Conservation (phyloP, 1,139 yeast species). For the Saccharomycopsis crataegensis region DNA sequence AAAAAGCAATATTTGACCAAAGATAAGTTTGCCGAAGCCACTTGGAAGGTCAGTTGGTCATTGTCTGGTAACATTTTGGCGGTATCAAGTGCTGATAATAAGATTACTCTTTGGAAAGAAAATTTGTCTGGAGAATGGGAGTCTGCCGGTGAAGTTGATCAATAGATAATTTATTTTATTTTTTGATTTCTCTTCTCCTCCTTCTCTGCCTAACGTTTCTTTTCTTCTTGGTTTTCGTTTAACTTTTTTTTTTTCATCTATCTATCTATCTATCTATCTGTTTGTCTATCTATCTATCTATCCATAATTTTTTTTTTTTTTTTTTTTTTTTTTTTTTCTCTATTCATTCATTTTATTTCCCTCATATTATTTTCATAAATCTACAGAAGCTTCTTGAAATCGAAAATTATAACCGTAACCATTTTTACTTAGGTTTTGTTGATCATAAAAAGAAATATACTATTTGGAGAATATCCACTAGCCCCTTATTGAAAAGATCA, state of each 20-base stretch:
- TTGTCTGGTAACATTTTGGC: slow-evolving; percentile 93
- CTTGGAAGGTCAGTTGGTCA: slow-evolving; percentile 99
- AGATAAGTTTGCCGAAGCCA: slow-evolving; percentile 90
- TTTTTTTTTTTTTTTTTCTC: too few relatives aligned
- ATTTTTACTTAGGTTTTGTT: too few relatives aligned
- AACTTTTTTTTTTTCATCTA: too few relatives aligned
- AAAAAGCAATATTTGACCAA: slow-evolving; percentile 64
- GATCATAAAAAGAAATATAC: neutral
- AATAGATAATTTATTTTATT: neutral
- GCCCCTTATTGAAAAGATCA: neutral
- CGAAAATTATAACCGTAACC: neutral
- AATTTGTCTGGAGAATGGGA: slow-evolving; percentile 93
- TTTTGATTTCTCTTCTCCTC: too few relatives aligned
- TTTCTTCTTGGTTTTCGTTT: too few relatives aligned
- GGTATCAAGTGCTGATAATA: slow-evolving; percentile 92
- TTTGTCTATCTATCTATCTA: too few relatives aligned
- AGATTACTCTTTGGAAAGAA: slow-evolving; percentile 95
- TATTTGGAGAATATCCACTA: neutral
- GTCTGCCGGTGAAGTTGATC: slow-evolving; percentile 75
- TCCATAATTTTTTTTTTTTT: too few relatives aligned
- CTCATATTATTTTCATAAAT: too few relatives aligned
- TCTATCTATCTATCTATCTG: too few relatives aligned
- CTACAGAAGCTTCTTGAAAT: too few relatives aligned
- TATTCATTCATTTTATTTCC: too few relatives aligned
- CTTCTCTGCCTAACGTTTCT: too few relatives aligned